Conservation (phyloP, 2,329 filamentous ascomycete species). For the Curvularia eragrostidis region DNA sequence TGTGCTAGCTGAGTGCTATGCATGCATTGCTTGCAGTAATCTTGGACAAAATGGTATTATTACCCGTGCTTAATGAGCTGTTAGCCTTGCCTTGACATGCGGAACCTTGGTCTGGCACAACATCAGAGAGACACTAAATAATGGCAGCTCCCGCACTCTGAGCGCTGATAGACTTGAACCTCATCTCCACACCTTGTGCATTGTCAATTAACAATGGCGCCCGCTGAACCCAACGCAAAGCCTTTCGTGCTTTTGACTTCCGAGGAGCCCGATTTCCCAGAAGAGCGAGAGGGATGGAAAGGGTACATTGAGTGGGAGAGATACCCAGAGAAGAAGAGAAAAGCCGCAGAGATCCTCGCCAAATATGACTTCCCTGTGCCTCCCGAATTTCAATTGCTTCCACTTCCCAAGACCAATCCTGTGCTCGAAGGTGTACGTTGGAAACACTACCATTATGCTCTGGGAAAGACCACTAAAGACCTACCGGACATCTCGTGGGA, state of each 20-base stretch:
- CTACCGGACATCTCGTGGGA: slow-evolving; percentile 64
- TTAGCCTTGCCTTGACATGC: slow-evolving; percentile 20
- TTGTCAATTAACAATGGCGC: slow-evolving; percentile 34
- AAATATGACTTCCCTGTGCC: slow-evolving; percentile 59
- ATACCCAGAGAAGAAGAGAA: slow-evolving; percentile 70
- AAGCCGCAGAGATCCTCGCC: slow-evolving; percentile 63
- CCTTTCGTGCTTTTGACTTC: slow-evolving; percentile 37
- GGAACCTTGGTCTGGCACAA: slow-evolving; percentile 4
- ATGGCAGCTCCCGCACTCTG: not conserved
- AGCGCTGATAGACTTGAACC: not conserved
- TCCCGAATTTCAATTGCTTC: slow-evolving; percentile 54
- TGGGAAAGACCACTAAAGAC: slow-evolving; percentile 48
- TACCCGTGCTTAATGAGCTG: slow-evolving; percentile 12
- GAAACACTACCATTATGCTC: slow-evolving; percentile 56
- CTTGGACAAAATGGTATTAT: not conserved
- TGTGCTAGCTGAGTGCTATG: not conserved
- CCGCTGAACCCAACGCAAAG: slow-evolving; percentile 41
- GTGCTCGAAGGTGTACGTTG: slow-evolving; percentile 55
- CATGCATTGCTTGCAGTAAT: slow-evolving; percentile 13
- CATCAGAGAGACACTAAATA: slow-evolving; percentile 1
- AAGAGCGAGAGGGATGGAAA: slow-evolving; percentile 57
- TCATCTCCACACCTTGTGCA: not conserved
- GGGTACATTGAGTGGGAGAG: slow-evolving; percentile 61
- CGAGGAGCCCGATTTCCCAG: slow-evolving; percentile 46
- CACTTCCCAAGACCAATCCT: slow-evolving; percentile 54